Evolutionary conservation across 176 grass and related monocot species (phyloP), one percentile per base, ranked within the genome.

Genomic region (Carex scoparia): DNA sequence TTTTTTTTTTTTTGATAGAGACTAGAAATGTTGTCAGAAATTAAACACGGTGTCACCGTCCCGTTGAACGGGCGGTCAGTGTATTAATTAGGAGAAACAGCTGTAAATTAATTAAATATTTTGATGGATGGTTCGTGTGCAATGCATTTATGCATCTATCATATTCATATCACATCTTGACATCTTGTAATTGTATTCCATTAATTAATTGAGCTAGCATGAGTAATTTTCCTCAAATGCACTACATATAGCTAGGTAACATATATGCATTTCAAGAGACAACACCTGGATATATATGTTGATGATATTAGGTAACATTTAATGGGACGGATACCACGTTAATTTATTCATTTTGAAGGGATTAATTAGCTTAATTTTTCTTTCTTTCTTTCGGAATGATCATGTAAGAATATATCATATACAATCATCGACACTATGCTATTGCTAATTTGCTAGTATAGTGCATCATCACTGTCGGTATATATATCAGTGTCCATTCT

Each of bases 11-110:
- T 11, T 16, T 38, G 51, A 78, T 32, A 33, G 51, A 56, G 74
- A 57, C 74, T 16, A 33, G 11, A 33, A 78, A 30, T 78, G 68
- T 44, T 71, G 68, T 19, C n/a, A 71, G 68, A 46, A 10, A 40
- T 40, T 40, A 5, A 46, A 18, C 23, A 31, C 71, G 71, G 71
- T 76, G 71, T 76, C 71, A 54, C 23, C 19, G 48, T 76, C 71
- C 71, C 46, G 71, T 76, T 76, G 71, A 76, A 48, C 46, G 4
- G 71, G 11, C 71, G 71, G 71, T 76, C 44, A 54, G 44, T 54
- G 71, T 76, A 30, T 49, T 28, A 53, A 30, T 49, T 28, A 53
- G 19, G 49, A 31, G 28, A 56, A 77, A 78, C 74, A 78, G 49
- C 74, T 78, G 74, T 78, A 57, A 78, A 40, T 40, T 5, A 40